Conservation (phyloP, 108 stramenopile genomes). For the Cyclotella kingstonii region DNA sequence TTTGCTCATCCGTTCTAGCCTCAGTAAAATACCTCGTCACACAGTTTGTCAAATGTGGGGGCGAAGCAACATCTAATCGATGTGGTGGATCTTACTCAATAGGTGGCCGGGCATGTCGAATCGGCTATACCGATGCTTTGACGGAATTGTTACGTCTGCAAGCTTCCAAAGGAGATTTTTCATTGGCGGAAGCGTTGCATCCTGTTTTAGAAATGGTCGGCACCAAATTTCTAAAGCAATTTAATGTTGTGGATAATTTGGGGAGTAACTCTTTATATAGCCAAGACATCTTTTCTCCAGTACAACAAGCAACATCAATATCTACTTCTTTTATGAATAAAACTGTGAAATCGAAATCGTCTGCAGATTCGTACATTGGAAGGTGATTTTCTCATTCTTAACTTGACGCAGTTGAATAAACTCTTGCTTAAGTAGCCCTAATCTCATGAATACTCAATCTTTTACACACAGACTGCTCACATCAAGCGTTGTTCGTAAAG, state of each 20-base stretch:
- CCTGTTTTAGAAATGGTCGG: slow-evolving; percentile 73
- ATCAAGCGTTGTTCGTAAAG: slow-evolving; percentile 63
- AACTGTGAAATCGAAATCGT: slow-evolving; percentile 50
- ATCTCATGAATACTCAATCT: not conserved
- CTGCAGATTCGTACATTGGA: slow-evolving; percentile 67
- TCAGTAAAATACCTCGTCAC: slow-evolving; percentile 57
- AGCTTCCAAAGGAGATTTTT: slow-evolving; percentile 40
- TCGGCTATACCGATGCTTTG: slow-evolving; percentile 57
- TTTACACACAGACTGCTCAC: slow-evolving; percentile 24
- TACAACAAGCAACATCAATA: slow-evolving; percentile 35
- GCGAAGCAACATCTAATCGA: slow-evolving; percentile 59
- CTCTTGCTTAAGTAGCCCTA: too few relatives aligned
- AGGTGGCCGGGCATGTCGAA: slow-evolving; percentile 75
- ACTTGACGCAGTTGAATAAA: too few relatives aligned
- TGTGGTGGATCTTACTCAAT: slow-evolving; percentile 69
- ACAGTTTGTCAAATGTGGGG: slow-evolving; percentile 78
- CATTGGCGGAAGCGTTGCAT: slow-evolving; percentile 39
- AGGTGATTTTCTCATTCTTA: slow-evolving; percentile 20
- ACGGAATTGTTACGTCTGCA: slow-evolving; percentile 61
- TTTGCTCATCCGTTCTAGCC: slow-evolving; percentile 50
- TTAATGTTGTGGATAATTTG: slow-evolving; percentile 29
- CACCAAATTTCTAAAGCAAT: slow-evolving; percentile 62
- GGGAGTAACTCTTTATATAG: too few relatives aligned
- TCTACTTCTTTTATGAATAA: slow-evolving; percentile 47
- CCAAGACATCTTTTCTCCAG: slow-evolving; percentile 34